A percentile compares a stretch with the other conserved stretches of the same genome.
These are phyloP conservation scores for Clonostachys solani DNA, from an alignment of 2,329 filamentous ascomycete genomes.

Conservation along the genomic window DNA sequence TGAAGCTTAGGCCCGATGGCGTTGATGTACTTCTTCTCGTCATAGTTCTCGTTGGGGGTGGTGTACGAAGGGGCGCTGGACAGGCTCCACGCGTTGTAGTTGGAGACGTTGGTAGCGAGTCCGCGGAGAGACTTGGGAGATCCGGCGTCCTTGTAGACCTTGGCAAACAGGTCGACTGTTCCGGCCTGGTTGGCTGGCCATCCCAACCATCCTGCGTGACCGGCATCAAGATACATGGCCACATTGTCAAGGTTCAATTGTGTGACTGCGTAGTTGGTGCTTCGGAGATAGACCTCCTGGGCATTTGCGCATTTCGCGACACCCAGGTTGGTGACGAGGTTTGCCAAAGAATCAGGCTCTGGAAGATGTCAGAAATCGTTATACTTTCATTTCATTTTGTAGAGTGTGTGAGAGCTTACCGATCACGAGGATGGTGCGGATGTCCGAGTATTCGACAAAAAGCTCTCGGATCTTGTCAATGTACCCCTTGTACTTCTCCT, in stretches of 20 bases:
- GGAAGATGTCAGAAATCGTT: conserved; percentile 2
- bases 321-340: conserved; percentile 51
- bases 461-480: conserved; percentile 42
- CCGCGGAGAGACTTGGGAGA: conserved; percentile 45
- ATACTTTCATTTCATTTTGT: too few species aligned
- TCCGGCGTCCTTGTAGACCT: conserved; percentile 45
- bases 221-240: conserved; percentile 53
- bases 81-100: conserved; percentile 48
- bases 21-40: conserved; percentile 51
- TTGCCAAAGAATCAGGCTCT: conserved; percentile 56
- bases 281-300: conserved; percentile 40
- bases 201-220: conserved; percentile 55
- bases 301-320: conserved; percentile 44
- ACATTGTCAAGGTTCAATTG: conserved; percentile 51
- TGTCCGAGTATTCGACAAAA: conserved; percentile 35
- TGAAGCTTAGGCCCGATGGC: conserved; percentile 63
- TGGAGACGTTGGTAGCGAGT: conserved; percentile 54
- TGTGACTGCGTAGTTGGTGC: conserved; percentile 45
- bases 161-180: conserved; percentile 39
- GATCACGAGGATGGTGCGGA: conserved; percentile 37
- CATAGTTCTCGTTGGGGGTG: conserved; percentile 41
- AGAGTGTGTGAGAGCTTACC: conserved; percentile 14
- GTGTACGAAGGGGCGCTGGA: conserved; percentile 39
- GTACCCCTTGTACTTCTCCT: conserved; percentile 50
- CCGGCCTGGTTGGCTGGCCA: conserved; percentile 49